These are phyloP conservation scores for Blastobotrys ciferrii DNA, from an alignment of 1,139 yeast species.

Conservation along the genomic window DNA sequence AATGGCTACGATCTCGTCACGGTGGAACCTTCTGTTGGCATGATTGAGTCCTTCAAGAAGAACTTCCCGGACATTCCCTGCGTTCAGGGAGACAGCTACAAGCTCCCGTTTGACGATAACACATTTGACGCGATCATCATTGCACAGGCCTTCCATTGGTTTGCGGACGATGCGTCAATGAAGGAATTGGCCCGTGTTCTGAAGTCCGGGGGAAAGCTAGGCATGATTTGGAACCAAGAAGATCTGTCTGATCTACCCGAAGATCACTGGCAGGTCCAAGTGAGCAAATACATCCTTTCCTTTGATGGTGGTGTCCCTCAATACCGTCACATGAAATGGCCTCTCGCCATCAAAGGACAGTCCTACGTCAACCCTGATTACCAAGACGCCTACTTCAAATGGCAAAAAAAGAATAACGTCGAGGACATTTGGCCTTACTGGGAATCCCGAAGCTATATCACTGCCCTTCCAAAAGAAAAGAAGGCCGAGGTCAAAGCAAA, in stretches of 20 bases:
- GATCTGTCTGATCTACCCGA: constrained; percentile 32
- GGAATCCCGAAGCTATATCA: constrained; percentile 59
- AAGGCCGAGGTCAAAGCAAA: constrained; percentile 37
- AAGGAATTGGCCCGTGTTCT: constrained; percentile 54
- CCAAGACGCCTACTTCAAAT: constrained; percentile 39
- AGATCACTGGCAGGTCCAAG: constrained; percentile 36
- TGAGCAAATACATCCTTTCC: constrained; percentile 35
- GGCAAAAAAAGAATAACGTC: constrained; percentile 23
- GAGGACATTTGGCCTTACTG: constrained; percentile 50
- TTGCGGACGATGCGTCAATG: constrained; percentile 50
- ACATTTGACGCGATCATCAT: constrained; percentile 53
- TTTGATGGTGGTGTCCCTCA: constrained; percentile 53
- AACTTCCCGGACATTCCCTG: constrained; percentile 50
- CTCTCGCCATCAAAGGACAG: constrained; percentile 38
- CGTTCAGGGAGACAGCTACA: constrained; percentile 47
- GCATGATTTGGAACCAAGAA: constrained; percentile 64
- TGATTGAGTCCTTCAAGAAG: constrained; percentile 48
- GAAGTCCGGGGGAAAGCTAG: constrained; percentile 52
- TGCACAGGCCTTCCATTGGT: constrained; percentile 74
- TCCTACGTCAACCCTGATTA: constrained; percentile 37
- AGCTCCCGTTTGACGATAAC: constrained; percentile 47
- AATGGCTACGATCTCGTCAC: constrained; percentile 48
- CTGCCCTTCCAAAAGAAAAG: constrained; percentile 44
- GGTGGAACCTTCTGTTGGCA: constrained; percentile 61
- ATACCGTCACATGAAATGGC: constrained; percentile 55